A percentile compares a stretch with the other conserved stretches of the same genome.
Evolutionary conservation across 192 early-diverging fungal genomes (phyloP).

Genomic region (Podila epigama): DNA sequence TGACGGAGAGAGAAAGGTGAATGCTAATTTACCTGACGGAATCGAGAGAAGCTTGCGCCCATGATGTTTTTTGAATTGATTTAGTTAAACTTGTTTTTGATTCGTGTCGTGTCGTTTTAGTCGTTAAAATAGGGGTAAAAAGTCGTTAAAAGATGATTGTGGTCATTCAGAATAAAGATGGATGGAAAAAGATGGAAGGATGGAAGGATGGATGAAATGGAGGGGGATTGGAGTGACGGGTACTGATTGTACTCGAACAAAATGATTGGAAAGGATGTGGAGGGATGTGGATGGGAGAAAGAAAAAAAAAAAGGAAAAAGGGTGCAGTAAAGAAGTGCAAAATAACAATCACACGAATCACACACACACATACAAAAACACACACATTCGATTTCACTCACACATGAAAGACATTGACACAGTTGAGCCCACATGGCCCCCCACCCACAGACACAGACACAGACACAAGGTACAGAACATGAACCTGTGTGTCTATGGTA

Average conservation of each 20-base stretch:
- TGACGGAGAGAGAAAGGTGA: slow-evolving; percentile 19
- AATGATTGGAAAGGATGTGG: background rate
- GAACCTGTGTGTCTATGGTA: no score
- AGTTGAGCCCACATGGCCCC: no score
- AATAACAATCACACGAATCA: background rate
- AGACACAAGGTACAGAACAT: no score
- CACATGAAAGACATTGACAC: no score
- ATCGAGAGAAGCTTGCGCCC: no score
- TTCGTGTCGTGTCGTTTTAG: no score
- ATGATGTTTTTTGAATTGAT: background rate
- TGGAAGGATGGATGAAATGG: background rate
- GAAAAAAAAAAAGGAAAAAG: background rate
- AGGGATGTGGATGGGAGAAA: background rate
- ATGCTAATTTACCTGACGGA: no score
- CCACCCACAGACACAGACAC: no score
- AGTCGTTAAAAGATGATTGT: background rate
- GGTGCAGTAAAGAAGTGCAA: background rate
- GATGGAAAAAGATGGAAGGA: background rate
- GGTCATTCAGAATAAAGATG: background rate
- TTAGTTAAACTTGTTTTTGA: background rate
- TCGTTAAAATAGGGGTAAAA: no score
- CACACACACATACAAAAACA: background rate
- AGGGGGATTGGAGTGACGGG: background rate
- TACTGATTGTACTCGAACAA: no score
- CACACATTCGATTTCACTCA: no score